Conservation (phyloP, 768 basidiomycete species). For the Termitomyces sp. region DNA sequence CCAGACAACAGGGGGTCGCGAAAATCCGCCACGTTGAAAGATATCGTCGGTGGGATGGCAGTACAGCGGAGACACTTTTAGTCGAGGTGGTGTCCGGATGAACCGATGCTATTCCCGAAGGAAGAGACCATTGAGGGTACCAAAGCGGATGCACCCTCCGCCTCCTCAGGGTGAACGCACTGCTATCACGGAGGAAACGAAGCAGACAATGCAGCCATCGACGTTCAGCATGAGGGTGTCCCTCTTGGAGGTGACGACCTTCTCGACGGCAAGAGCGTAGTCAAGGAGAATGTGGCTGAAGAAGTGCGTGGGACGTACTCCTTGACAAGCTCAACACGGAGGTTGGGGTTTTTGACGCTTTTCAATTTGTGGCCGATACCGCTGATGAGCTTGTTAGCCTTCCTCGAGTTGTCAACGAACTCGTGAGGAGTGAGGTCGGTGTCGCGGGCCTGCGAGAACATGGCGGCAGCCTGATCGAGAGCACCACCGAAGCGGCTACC, state of each 20-base stretch:
- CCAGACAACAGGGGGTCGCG: conserved; percentile 69
- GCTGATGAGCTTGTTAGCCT: conserved; percentile 92
- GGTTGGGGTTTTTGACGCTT: conserved; percentile 93
- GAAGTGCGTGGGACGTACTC: conserved; percentile 96
- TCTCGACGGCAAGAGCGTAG: conserved; percentile 95
- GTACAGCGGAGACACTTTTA: conserved; percentile 95
- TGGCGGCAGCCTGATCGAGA: conserved; percentile 92
- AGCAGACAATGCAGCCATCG: conserved; percentile 93
- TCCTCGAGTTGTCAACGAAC: conserved; percentile 91
- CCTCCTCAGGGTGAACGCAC: conserved; percentile 95
- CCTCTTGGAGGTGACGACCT: conserved; percentile 96
- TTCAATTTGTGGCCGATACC: conserved; percentile 99
- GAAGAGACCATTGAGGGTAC: conserved; percentile 93
- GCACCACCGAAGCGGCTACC: conserved; percentile 98
- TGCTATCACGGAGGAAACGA: conserved; percentile 88
- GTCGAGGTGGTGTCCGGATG: conserved; percentile 94
- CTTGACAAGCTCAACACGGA: conserved; percentile 90
- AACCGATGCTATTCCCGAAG: conserved; percentile 94
- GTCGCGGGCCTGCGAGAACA: conserved; percentile 92
- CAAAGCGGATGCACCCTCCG: conserved; percentile 96
- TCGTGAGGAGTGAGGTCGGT: conserved; percentile 93
- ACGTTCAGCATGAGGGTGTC: conserved; percentile 97
- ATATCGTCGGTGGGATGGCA: conserved; percentile 94
- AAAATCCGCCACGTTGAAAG: conserved; percentile 89
- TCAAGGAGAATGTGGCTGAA: conserved; percentile 89